These are phyloP conservation scores for Mucuna pruriens DNA, from an alignment of 306 rosid species.

Conservation along the genomic window DNA sequence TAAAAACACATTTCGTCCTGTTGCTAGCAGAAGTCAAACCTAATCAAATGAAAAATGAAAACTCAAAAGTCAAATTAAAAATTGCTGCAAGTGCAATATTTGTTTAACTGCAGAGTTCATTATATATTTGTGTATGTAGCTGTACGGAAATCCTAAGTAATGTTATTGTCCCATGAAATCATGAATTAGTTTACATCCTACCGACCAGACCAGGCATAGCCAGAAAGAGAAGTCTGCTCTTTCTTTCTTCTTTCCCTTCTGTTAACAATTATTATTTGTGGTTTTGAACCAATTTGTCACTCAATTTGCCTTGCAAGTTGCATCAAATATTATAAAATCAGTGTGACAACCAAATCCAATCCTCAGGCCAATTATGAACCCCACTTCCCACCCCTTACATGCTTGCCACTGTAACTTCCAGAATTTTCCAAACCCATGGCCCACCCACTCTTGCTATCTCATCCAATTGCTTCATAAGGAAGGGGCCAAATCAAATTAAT, in stretches of 20 bases:
- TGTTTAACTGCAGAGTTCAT: too few relatives aligned
- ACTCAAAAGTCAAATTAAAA: too few relatives aligned
- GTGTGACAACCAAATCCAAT: conserved; percentile 9
- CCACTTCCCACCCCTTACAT: conserved; percentile 9
- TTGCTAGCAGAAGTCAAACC: too few relatives aligned
- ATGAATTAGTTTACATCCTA: neutral
- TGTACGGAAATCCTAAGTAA: neutral
- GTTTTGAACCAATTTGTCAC: neutral
- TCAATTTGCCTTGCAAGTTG: neutral
- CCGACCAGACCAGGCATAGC: neutral
- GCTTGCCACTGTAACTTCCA: conserved; percentile 46
- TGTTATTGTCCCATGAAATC: neutral
- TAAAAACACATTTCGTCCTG: too few relatives aligned
- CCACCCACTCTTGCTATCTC: neutral
- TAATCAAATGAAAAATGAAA: too few relatives aligned
- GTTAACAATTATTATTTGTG: neutral
- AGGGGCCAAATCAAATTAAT: neutral
- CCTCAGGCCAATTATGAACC: neutral
- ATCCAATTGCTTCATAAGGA: conserved; percentile 25
- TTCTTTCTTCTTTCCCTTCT: neutral
- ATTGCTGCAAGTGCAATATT: too few relatives aligned
- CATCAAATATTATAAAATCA: neutral
- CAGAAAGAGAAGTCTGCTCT: neutral
- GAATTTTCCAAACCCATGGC: conserved; percentile 51
- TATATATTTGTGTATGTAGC: neutral